Evolutionary conservation across 192 early-diverging fungal species (phyloP).

Genomic region (Chytriomyces sp.): DNA sequence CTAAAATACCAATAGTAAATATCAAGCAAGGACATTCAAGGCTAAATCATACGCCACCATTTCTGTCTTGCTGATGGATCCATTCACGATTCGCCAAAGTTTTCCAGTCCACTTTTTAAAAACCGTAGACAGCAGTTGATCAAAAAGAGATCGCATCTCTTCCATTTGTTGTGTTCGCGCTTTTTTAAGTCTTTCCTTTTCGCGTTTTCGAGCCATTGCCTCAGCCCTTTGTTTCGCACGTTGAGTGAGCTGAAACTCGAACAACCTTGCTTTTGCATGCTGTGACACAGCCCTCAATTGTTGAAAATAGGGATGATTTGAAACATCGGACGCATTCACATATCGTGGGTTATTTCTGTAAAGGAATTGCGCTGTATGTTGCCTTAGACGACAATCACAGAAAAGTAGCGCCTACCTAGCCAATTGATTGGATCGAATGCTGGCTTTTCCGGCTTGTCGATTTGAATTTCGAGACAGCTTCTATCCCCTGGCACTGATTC

Average conservation of each 20-base stretch:
- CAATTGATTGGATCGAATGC: slow-evolving; percentile 58
- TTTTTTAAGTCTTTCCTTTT: slow-evolving; percentile 38
- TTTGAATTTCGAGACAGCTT: slow-evolving; percentile 19
- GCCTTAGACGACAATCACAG: background rate
- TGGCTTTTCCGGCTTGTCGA: slow-evolving; percentile 37
- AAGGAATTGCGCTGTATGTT: slow-evolving; percentile 55
- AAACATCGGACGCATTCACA: slow-evolving; percentile 40
- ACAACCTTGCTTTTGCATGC: slow-evolving; percentile 45
- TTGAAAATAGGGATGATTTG: slow-evolving; percentile 42
- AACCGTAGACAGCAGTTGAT: slow-evolving; percentile 44
- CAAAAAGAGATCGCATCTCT: slow-evolving; percentile 39
- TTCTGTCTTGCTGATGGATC: slow-evolving; percentile 40
- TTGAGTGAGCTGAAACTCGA: slow-evolving; percentile 44
- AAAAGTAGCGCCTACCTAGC: slow-evolving; percentile 45
- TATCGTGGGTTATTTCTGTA: slow-evolving; percentile 61
- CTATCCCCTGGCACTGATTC: slow-evolving; percentile 3
- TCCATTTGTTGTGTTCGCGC: slow-evolving; percentile 37
- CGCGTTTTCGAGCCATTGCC: slow-evolving; percentile 42
- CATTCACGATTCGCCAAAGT: slow-evolving; percentile 42
- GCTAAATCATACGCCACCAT: slow-evolving; percentile 28
- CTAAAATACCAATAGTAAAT: background rate
- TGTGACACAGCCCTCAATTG: slow-evolving; percentile 35
- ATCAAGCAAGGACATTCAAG: background rate
- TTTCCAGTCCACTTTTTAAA: slow-evolving; percentile 48
- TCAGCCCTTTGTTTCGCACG: slow-evolving; percentile 43